Base-by-base conservation (phyloP, 2,329 filamentous ascomycete species). In the Aspergillus terreus region DNA sequence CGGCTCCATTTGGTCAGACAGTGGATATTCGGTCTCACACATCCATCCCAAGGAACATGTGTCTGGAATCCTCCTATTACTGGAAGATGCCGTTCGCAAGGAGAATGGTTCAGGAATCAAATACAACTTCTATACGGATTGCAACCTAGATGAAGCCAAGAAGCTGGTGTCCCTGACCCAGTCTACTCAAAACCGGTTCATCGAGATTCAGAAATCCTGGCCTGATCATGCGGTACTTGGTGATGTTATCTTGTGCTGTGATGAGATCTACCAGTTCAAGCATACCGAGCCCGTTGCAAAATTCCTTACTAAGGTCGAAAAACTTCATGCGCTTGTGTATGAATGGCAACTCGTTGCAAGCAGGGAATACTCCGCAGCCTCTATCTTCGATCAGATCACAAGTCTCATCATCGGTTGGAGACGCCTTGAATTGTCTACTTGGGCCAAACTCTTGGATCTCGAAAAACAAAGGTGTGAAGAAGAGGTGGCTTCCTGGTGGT, bases 291-390 rank as follows among this genome's bases (percentile, higher is more conserved):
- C 94, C 0, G 77, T 99, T 4, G 91, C 91, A 1, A 92, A 88
- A 63, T 84, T 95, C 51, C 82, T 99, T 47, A 88, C 87, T 1
- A 90, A 88, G 65, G 80, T 94, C 3, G 95, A 99, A 70, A 90
- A 92, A 57, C 78, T 99, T 4, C 89, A 97, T 71, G 80, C 79
- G 0, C 85, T 87, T 58, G 82, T 99, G 45, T 86, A 96, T 57
- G 91, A 97, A 71, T 99, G 94, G 94, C 91, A 99, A 68, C 85
- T 87, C 40, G 92, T 96, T 71, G 92, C 92, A 3, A 95, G 90
- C 74, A 84, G 84, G 56, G 83, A 87, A 35, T 89, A 88, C 67
- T 87, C 83, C 9, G 88, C 86, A 1, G 78, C 81, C 1, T 69
- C 78, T 9, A 75, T 92, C 2, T 91, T 95, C 59, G 86, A 95